Percentiles rank a stretch among this genome's conserved stretches.
These are phyloP conservation scores for Cenchrus americanus DNA, from an alignment of 176 grass and related monocot species.

Conservation along the genomic window DNA sequence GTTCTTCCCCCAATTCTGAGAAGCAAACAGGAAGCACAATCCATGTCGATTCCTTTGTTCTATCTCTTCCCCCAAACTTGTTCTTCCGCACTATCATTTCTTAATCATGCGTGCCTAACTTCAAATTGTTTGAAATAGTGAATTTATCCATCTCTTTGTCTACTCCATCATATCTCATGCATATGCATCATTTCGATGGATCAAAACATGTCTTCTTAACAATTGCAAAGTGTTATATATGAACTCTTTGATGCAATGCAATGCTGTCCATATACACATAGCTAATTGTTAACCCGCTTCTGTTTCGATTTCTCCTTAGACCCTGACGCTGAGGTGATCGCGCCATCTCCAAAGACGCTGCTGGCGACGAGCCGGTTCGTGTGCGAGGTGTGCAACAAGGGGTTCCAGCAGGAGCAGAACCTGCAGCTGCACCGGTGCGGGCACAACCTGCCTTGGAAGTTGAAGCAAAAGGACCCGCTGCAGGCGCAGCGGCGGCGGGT, in stretches of 20 bases:
- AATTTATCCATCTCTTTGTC: background rate
- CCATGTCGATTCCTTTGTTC: slow-evolving; percentile 64
- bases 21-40: slow-evolving; percentile 53
- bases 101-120: slow-evolving; percentile 45
- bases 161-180: background rate
- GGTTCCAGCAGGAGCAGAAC: slow-evolving; percentile 27
- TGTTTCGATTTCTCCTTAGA: slow-evolving; percentile 39
- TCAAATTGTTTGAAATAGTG: background rate
- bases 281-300: background rate
- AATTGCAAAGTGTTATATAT: too few relatives aligned
- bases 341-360: slow-evolving; percentile 85
- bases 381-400: slow-evolving; percentile 95
- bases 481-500: slow-evolving; percentile 60
- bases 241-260: background rate
- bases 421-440: slow-evolving; percentile 93
- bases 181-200: background rate
- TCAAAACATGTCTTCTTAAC: background rate
- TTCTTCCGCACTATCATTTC: slow-evolving; percentile 34
- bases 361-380: slow-evolving; percentile 95
- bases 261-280: background rate
- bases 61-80: slow-evolving; percentile 45
- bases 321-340: slow-evolving; percentile 97
- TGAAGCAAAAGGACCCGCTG: slow-evolving; percentile 93
- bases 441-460: slow-evolving; percentile 97
- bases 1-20: slow-evolving; percentile 49